Base-by-base conservation (phyloP, 1,284 basidiomycete species). In the Boletus hoseneyae region DNA sequence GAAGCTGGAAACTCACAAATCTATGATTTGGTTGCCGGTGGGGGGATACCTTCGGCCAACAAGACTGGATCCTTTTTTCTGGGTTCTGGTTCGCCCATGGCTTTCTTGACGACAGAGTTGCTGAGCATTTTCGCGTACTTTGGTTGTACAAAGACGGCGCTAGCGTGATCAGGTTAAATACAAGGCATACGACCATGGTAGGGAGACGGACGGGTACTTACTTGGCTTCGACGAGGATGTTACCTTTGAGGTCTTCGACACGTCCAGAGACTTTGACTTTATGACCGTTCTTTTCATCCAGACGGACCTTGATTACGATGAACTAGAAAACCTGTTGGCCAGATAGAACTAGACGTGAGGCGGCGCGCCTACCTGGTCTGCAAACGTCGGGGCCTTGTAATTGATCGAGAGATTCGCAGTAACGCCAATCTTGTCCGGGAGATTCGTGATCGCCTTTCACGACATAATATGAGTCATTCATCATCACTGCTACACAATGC, bases 401-500 rank as follows among this genome's bases (percentile, higher is more conserved):
- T 83, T 83, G 48, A 94, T 69, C 15, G 77, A 76, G 40, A 94
- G 71, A 45, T 79, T 86, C 2, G 93, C 95, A 0, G 95, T 98
- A 11, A 98, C 93, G n/a, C 91, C 95, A 42, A 97, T 85, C 63
- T 90, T 86, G 29, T 88, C 86, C 0, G 93, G 93, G 0, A 97
- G 70, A 63, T 92, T 91, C 50, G 80, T 75, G 43, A 94, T 79
- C 3, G 93, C 90, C 90, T 57, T 27, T 42, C 29, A 30, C 6
- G 29, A 30, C 11, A 30, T 13, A 30, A 11, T 12, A 30, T 13
- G 29, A 29, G 27, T 29, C 37, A 46, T 27, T 12, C 15, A 21
- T 19, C 41, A 29, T 40, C 30, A 45, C 13, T 10, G 19, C 41
- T 7, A 29, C 29, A 2, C 29, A 30, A 25, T 1, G 23, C 6